Percentiles rank a stretch among this genome's conserved stretches.
Evolutionary conservation across 345 rosid species (phyloP).

Genomic region (Punica granatum): DNA sequence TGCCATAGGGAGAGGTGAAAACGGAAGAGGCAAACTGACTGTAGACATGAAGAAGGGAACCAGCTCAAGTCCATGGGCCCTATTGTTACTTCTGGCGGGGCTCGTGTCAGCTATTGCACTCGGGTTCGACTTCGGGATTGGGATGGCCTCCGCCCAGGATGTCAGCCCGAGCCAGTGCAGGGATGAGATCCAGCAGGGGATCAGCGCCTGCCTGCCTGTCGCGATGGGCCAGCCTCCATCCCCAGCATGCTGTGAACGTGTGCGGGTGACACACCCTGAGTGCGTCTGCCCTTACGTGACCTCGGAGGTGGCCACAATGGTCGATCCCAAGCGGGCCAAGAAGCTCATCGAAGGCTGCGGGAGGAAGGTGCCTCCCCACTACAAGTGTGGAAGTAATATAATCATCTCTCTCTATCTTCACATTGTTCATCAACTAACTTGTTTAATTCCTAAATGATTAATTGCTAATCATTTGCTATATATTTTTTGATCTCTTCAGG

Average conservation of each 20-base stretch:
- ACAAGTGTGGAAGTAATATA: slow-evolving; percentile 14
- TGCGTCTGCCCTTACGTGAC: slow-evolving; percentile 12
- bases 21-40: too few species aligned
- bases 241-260: not conserved
- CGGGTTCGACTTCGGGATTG: not conserved
- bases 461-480: too few species aligned
- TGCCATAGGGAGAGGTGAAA: not conserved
- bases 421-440: not conserved
- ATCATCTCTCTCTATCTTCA: not conserved
- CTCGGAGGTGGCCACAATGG: slow-evolving; percentile 4
- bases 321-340: slow-evolving; percentile 2
- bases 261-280: slow-evolving; percentile 10
- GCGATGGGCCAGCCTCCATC: slow-evolving; percentile 13
- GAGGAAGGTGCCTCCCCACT: slow-evolving; percentile 10
- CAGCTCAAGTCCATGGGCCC: not conserved
- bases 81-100: not conserved
- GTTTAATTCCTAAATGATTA: too few species aligned
- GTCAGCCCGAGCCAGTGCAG: slow-evolving; percentile 13
- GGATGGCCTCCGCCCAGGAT: slow-evolving; percentile 3
- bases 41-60: slow-evolving; percentile 1
- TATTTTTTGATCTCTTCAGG: not conserved
- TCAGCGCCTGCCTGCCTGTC: slow-evolving; percentile 3
- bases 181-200: slow-evolving; percentile 8
- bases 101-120: not conserved
- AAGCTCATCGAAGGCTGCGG: slow-evolving; percentile 9